These are phyloP conservation scores for Niebla homalea DNA, from an alignment of 495 filamentous ascomycete species.

Conservation along the genomic window DNA sequence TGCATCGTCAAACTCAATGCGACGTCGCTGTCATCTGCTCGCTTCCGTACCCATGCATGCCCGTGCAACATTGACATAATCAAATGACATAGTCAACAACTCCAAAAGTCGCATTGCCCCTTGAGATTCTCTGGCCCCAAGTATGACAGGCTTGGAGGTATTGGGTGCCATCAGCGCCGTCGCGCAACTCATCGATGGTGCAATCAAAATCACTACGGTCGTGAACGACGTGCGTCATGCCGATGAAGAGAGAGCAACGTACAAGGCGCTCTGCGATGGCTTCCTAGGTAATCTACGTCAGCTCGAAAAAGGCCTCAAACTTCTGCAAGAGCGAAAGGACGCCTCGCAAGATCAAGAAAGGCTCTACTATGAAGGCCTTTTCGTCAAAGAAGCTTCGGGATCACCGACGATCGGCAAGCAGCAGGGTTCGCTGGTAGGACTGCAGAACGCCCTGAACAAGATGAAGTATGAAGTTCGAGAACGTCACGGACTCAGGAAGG, in stretches of 20 bases:
- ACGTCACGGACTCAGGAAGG: background rate
- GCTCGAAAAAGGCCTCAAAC: background rate
- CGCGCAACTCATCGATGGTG: background rate
- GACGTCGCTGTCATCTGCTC: background rate
- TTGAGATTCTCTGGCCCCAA: background rate
- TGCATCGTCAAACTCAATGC: no score
- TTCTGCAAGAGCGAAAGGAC: no score
- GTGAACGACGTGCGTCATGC: background rate
- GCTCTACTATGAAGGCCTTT: no score
- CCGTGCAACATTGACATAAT: background rate
- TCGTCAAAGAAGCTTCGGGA: no score
- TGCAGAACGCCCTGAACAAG: background rate
- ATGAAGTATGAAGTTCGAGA: background rate
- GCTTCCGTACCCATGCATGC: background rate
- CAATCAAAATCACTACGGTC: background rate
- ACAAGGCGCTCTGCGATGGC: background rate
- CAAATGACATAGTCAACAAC: no score
- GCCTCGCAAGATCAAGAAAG: no score
- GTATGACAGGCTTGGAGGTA: background rate
- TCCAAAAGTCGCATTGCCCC: no score
- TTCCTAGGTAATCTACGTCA: background rate
- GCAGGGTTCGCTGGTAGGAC: background rate
- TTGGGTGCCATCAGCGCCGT: background rate
- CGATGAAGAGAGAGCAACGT: background rate
- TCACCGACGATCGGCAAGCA: no score